Percentiles rank a stretch among this genome's conserved stretches.
Evolutionary conservation across 345 rosid genomes (phyloP).

Genomic region (Hibiscus tridactylites): DNA sequence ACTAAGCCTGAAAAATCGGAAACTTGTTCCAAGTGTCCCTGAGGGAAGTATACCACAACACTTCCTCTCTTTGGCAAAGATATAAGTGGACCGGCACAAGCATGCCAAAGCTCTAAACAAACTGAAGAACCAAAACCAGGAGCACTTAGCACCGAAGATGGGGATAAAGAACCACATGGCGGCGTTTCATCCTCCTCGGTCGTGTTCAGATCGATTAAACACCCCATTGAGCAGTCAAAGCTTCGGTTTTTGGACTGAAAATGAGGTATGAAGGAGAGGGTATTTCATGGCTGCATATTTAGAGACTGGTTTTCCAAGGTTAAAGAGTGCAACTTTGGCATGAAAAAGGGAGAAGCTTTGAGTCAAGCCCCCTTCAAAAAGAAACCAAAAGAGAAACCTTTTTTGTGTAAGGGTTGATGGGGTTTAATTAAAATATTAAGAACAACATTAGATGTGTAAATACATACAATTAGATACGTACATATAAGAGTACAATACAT

Average conservation of each 20-base stretch:
- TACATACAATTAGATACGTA: neutral
- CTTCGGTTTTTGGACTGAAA: neutral
- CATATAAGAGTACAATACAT: neutral
- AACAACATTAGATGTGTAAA: neutral
- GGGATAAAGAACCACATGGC: conserved; percentile 54
- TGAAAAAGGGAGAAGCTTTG: neutral
- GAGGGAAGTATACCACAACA: conserved; percentile 81
- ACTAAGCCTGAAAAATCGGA: conserved; percentile 46
- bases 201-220: conserved; percentile 92
- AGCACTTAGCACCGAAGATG: conserved; percentile 42
- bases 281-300: conserved; percentile 34
- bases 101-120: conserved; percentile 96
- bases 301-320: neutral
- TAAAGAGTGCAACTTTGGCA: conserved; percentile 23
- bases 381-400: neutral
- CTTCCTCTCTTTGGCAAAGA: conserved; percentile 82
- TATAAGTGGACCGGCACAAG: conserved; percentile 95
- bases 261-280: conserved; percentile 4
- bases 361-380: neutral
- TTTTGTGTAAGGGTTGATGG: neutral
- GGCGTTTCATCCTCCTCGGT: conserved; percentile 79
- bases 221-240: conserved; percentile 41
- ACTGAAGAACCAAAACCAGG: conserved; percentile 39
- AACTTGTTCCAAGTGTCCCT: conserved; percentile 86
- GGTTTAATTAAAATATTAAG: neutral